These are phyloP conservation scores for Aspergillus mulundensis DNA, from an alignment of 495 filamentous ascomycete genomes.

Conservation along the genomic window DNA sequence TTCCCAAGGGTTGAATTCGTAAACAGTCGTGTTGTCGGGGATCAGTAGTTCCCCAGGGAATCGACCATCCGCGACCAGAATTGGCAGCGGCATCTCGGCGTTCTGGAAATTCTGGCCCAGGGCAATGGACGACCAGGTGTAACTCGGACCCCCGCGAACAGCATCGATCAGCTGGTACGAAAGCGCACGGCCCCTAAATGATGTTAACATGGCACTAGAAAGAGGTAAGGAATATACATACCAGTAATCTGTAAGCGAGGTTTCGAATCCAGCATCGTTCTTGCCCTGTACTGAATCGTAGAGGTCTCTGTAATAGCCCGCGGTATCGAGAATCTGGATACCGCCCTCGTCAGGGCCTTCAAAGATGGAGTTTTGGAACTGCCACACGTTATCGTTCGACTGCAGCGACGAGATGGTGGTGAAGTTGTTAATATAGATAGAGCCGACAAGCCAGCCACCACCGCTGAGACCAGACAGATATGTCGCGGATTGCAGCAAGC, in stretches of 20 bases:
- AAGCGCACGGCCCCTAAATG: conserved; percentile 53
- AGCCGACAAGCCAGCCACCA: conserved; percentile 85
- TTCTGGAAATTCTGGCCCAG: conserved; percentile 58
- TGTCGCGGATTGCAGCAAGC: conserved; percentile 73
- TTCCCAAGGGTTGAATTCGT: conserved; percentile 83
- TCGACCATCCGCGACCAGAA: conserved; percentile 72
- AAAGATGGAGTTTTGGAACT: conserved; percentile 71
- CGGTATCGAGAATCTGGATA: conserved; percentile 43
- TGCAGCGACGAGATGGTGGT: conserved; percentile 61
- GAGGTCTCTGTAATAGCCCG: conserved; percentile 65
- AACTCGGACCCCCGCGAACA: conserved; percentile 61
- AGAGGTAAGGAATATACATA: background rate
- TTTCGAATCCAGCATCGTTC: conserved; percentile 64
- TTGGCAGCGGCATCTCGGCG: conserved; percentile 70
- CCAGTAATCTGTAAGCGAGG: conserved; percentile 81
- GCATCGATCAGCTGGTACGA: conserved; percentile 79
- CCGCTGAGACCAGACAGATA: conserved; percentile 84
- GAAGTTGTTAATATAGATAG: conserved; percentile 86
- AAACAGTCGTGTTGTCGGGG: conserved; percentile 71
- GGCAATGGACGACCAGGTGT: conserved; percentile 85
- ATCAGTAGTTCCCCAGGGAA: conserved; percentile 60
- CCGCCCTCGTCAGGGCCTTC: conserved; percentile 49
- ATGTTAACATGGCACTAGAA: background rate
- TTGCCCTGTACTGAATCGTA: conserved; percentile 59
- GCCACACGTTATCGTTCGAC: conserved; percentile 57